Evolutionary conservation across 2,329 filamentous ascomycete genomes (phyloP).

Genomic region (Thielaviopsis euricoi): DNA sequence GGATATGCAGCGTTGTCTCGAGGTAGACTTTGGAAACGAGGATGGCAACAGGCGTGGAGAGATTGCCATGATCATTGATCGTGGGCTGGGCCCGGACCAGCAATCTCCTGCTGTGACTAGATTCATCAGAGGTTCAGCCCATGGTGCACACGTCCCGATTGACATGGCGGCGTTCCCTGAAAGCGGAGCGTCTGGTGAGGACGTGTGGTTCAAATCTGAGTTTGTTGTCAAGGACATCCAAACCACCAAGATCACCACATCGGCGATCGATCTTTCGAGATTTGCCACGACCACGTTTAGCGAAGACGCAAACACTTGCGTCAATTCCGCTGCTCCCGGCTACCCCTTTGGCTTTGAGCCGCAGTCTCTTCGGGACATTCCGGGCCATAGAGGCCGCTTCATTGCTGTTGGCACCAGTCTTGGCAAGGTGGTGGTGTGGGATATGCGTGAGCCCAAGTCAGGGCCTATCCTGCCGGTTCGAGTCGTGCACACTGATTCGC

Average conservation of each 20-base stretch:
- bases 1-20: constrained; percentile 77
- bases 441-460: constrained; percentile 44
- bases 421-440: constrained; percentile 70
- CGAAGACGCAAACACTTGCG: constrained; percentile 40
- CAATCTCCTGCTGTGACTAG: constrained; percentile 25
- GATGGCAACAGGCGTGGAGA: constrained; percentile 66
- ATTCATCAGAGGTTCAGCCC: constrained; percentile 22
- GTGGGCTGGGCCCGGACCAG: constrained; percentile 47
- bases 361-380: constrained; percentile 39
- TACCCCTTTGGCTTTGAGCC: not conserved
- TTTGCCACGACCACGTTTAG: constrained; percentile 53
- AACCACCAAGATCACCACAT: constrained; percentile 48
- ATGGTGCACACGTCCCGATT: not conserved
- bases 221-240: constrained; percentile 38
- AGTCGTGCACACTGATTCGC: constrained; percentile 77
- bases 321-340: constrained; percentile 2
- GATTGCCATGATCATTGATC: constrained; percentile 54
- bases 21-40: constrained; percentile 78
- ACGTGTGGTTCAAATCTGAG: constrained; percentile 50
- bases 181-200: constrained; percentile 23
- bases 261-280: constrained; percentile 56
- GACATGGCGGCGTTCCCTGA: not conserved
- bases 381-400: constrained; percentile 68
- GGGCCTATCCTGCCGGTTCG: constrained; percentile 52
- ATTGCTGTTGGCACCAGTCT: constrained; percentile 65